Base-by-base conservation (phyloP, 2,329 filamentous ascomycete species). In the Colletotrichum aenigma region DNA sequence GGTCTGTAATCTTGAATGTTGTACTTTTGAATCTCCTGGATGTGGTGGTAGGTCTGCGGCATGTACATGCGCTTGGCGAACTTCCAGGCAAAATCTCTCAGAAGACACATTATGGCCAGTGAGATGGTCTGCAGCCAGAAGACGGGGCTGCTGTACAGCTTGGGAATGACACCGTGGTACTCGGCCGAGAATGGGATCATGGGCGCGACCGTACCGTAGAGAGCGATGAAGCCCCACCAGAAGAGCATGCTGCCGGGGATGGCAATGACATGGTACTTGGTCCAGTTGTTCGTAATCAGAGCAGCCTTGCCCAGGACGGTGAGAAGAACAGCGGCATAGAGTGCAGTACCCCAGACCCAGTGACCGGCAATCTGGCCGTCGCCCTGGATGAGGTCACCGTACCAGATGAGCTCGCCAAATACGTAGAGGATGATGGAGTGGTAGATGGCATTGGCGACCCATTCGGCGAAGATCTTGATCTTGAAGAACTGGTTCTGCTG, bases 11-110 rank as follows among this genome's bases (percentile, higher is more conserved):
- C 97, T 87, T 99, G 97, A 76, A 99, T 98, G 81, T 99, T 99
- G 88, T 98, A 99, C 87, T 99, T 99, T 85, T 99, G 97, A 80
- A 99, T 99, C 87, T 99, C 97, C 86, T 99, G 97, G 78, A 99
- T 97, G 84, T 99, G 97, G 81, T 99, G 97, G 82, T 99, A 99
- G 58, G 95, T 93, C 86, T 98, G 94, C 26, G 97, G 97, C 79
- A 93, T 94, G 87, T 98, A 99, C 96, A 99, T 98, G 78, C 97
- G 92, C 89, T 98, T 98, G 77, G 92, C 93, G 80, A 98, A 99
- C 89, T 99, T 99, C 96, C 96, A 99, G 4, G 94, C 93, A 85
- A 98, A 95, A 84, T 99, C 97, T 81, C 97, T 91, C 66, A 96
- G 85, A 66, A 99, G 89, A 84, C 96, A 98, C 65, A 98, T 85